phyloP scores from a whole-genome alignment of 208 protist species.

The Leishmania turanica region DNA sequence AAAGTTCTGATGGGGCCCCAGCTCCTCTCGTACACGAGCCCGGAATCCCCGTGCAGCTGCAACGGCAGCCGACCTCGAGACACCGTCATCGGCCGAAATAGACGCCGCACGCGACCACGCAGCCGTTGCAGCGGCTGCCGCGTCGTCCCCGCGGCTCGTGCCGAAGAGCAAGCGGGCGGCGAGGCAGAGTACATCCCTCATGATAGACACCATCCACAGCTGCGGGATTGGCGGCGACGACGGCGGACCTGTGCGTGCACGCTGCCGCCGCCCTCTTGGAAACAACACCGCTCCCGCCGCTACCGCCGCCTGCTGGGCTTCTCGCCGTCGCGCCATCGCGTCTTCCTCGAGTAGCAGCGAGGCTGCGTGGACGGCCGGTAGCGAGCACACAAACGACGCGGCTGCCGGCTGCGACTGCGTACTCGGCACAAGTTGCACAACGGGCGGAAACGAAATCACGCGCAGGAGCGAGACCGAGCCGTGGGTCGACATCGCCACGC shows the following conservation, averaged over 20 bases:
- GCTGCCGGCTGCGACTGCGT: not conserved
- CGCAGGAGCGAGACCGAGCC: slow-evolving; percentile 18
- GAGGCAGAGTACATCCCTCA: not conserved
- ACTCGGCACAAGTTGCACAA: slow-evolving; percentile 9
- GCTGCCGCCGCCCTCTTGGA: not conserved
- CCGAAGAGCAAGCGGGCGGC: slow-evolving; percentile 2
- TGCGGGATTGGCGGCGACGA: not conserved
- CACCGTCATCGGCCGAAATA: slow-evolving; percentile 4
- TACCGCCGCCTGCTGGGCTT: slow-evolving; percentile 5
- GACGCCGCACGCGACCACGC: not conserved
- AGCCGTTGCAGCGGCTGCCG: not conserved
- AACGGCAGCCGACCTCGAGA: slow-evolving; percentile 17
- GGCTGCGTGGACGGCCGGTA: slow-evolving; percentile 14
- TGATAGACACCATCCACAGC: slow-evolving; percentile 1
- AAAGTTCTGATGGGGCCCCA: slow-evolving; percentile 34
- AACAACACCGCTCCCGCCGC: not conserved
- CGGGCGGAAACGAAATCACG: slow-evolving; percentile 37
- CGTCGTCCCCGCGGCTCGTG: not conserved
- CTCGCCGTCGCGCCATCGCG: not conserved
- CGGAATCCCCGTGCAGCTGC: slow-evolving; percentile 14
- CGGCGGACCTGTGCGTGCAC: not conserved
- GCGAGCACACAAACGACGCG: slow-evolving; percentile 7
- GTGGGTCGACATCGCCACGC: slow-evolving; percentile 7
- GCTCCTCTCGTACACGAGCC: slow-evolving; percentile 31
- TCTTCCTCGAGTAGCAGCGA: slow-evolving; percentile 9